These are phyloP conservation scores for Colletotrichum sp. DNA, from an alignment of 2,329 filamentous ascomycete species.

Conservation along the genomic window DNA sequence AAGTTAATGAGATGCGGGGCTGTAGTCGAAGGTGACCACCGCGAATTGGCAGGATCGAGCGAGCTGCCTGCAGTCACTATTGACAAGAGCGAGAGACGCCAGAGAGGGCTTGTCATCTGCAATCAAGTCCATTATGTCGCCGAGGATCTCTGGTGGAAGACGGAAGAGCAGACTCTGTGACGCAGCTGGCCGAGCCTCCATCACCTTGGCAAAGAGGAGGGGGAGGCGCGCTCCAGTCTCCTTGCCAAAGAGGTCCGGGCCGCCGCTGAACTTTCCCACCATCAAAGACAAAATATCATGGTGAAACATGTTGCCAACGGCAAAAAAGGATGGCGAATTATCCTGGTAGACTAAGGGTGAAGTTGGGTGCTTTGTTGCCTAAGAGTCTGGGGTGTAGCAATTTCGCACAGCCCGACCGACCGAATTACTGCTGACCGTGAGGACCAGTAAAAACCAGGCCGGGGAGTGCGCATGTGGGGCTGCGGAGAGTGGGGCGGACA, in stretches of 20 bases:
- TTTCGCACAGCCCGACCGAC: too few species aligned
- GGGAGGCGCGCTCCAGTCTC: background rate
- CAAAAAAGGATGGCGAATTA: background rate
- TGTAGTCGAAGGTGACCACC: constrained; percentile 19
- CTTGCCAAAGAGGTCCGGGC: background rate
- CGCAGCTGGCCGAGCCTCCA: background rate
- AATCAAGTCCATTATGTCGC: constrained; percentile 3
- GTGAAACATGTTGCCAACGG: background rate
- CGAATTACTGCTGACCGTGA: too few species aligned
- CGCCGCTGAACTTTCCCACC: background rate
- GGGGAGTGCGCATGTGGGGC: too few species aligned
- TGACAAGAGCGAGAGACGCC: constrained; percentile 21
- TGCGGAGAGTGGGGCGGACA: too few species aligned
- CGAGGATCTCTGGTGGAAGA: background rate
- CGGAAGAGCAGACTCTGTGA: background rate
- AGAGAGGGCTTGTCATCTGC: constrained; percentile 13
- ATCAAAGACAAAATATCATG: background rate
- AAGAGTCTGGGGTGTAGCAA: background rate
- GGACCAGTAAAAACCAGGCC: too few species aligned
- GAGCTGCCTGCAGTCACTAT: constrained; percentile 23
- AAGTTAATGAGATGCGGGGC: background rate
- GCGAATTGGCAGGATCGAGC: constrained; percentile 20
- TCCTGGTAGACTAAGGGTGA: background rate
- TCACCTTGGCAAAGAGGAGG: background rate
- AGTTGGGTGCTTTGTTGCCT: background rate